Evolutionary conservation across 805 yeast genomes (phyloP), one percentile per base, ranked within the genome.

Genomic region (Komagataella ulmi): DNA sequence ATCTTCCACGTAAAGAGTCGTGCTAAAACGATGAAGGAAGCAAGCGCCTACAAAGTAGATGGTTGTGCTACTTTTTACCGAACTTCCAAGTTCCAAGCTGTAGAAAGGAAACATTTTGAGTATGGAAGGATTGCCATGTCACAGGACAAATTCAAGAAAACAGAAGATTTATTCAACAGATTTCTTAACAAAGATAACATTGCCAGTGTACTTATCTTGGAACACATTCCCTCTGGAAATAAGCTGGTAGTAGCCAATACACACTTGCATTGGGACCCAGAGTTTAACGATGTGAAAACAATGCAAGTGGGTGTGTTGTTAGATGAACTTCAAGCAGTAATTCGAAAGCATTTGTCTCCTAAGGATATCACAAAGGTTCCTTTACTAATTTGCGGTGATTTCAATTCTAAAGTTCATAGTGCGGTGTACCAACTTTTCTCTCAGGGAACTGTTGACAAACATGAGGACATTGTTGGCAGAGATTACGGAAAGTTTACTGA

Each of bases 211-310:
- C 71, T 85, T 14, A 77, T 82, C 52, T 76, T 93, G 57, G 88
- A 87, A 62, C 93, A 86, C 61, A 65, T 73, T 40, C 76, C 75
- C 51, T 79, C 90, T 5, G 88, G 90, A 17, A 85, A 83, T 63
- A 76, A 77, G 55, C 68, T 91, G 44, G 74, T 87, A 57, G 73
- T 88, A 44, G 89, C 86, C 3, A 91, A 89, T 61, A 91, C 98
- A 0, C 99, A 93, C 74, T 78, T 93, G 65, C 97, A 91, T 66
- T 93, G 99, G 98, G 97, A 93, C 71, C 99, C 99, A 3, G 88
- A 86, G 49, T 87, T 83, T 63, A 88, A 88, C 64, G 99, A 93
- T 68, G 99, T 93, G 52, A 93, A 93, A 66, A 81, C 97, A 2
- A 84, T 93, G 69, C 99, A 93, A 71, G 93, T 87, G 52, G 97